Conservation (phyloP, 2,329 filamentous ascomycete genomes). For the Leptographium lundbergii region DNA sequence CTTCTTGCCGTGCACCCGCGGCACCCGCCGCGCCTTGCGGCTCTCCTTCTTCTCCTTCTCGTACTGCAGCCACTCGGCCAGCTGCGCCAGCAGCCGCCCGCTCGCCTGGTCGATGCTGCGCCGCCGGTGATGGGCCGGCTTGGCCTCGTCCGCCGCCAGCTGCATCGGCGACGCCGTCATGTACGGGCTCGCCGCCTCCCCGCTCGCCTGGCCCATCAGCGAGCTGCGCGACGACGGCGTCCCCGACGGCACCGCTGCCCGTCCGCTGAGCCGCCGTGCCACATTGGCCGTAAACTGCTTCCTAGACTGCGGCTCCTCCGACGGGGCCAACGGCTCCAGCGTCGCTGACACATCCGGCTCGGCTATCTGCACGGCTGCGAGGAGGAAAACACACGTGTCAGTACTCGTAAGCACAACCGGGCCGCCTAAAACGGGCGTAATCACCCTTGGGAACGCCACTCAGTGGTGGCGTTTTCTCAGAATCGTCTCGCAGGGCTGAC, state of each 20-base stretch:
- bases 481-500: slow-evolving; percentile 23
- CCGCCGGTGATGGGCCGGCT: slow-evolving; percentile 19
- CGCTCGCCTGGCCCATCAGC: slow-evolving; percentile 23
- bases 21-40: slow-evolving; percentile 34
- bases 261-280: slow-evolving; percentile 31
- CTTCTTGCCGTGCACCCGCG: slow-evolving; percentile 24
- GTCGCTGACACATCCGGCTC: slow-evolving; percentile 27
- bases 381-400: not conserved
- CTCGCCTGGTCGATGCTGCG: slow-evolving; percentile 24
- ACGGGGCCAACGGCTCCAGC: slow-evolving; percentile 6
- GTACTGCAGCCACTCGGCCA: slow-evolving; percentile 71
- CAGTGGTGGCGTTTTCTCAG: slow-evolving; percentile 9
- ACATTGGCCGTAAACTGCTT: slow-evolving; percentile 32
- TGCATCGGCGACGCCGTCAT: slow-evolving; percentile 14
- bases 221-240: slow-evolving; percentile 32
- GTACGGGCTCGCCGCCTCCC: slow-evolving; percentile 19
- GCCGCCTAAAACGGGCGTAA: not conserved
- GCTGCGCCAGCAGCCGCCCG: slow-evolving; percentile 55
- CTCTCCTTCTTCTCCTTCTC: slow-evolving; percentile 58
- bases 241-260: slow-evolving; percentile 21
- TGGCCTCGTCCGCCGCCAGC: slow-evolving; percentile 13
- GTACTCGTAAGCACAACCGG: not conserved
- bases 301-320: slow-evolving; percentile 25
- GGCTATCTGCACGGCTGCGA: slow-evolving; percentile 43
- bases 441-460: slow-evolving; percentile 9